Evolutionary conservation across 495 filamentous ascomycete genomes (phyloP).

Genomic region (Penicillium crystallinum): DNA sequence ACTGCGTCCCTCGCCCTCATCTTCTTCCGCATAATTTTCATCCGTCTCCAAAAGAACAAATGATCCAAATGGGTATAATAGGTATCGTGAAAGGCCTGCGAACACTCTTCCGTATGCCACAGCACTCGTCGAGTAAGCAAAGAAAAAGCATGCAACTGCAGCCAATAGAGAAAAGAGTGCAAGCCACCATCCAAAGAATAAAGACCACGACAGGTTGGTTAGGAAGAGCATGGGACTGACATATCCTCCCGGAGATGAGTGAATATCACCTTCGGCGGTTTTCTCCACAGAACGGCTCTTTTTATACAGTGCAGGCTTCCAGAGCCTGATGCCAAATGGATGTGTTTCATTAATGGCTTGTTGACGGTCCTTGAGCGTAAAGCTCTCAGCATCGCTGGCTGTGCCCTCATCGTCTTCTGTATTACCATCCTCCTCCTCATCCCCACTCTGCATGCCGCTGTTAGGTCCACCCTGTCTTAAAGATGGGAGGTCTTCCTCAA

Average conservation of each 20-base stretch:
- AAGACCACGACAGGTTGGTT: constrained; percentile 85
- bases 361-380: constrained; percentile 81
- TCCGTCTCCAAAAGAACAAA: constrained; percentile 91
- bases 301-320: constrained; percentile 98
- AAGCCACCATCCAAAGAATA: constrained; percentile 98
- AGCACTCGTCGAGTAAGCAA: constrained; percentile 73
- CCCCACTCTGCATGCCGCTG: constrained; percentile 19
- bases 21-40: constrained; percentile 91
- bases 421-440: constrained; percentile 27
- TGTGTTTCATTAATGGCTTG: constrained; percentile 98
- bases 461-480: constrained; percentile 25
- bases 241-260: constrained; percentile 85
- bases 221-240: constrained; percentile 78
- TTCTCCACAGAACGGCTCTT: constrained; percentile 94
- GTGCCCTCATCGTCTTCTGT: constrained; percentile 49
- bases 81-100: constrained; percentile 74
- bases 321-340: constrained; percentile 96
- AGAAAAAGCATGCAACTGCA: constrained; percentile 70
- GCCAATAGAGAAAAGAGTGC: constrained; percentile 67
- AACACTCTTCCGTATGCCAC: constrained; percentile 83
- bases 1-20: constrained; percentile 97
- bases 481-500: constrained; percentile 15
- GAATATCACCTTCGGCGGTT: constrained; percentile 94
- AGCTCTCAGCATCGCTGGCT: constrained; percentile 74
- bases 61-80: constrained; percentile 95